Evolutionary conservation across 352 stramenopile genomes (phyloP).

Genomic region (Plasmopara muralis): DNA sequence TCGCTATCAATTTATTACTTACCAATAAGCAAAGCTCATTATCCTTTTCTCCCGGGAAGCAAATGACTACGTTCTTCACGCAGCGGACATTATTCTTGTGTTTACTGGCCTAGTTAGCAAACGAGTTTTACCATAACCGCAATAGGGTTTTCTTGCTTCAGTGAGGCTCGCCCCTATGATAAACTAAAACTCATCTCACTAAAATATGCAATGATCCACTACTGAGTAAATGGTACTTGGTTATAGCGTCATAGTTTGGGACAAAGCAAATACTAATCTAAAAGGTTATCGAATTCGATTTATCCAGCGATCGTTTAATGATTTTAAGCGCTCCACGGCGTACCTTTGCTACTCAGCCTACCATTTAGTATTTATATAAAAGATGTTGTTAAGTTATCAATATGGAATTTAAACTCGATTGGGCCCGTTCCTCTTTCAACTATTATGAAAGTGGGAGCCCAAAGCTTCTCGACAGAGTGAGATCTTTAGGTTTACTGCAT

Average conservation of each 20-base stretch:
- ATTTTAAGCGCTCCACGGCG: not conserved
- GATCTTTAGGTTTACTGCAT: not conserved
- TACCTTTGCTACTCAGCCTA: not conserved
- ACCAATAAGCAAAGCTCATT: not conserved
- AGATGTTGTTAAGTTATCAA: not conserved
- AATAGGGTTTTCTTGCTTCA: not conserved
- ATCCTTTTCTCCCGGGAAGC: not conserved
- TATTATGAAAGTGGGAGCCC: not conserved
- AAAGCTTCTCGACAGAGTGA: not conserved
- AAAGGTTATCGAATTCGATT: not conserved
- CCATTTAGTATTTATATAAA: not conserved
- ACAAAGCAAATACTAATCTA: not conserved
- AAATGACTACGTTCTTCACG: constrained; percentile 1
- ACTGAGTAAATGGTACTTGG: not conserved
- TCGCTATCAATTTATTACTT: not conserved
- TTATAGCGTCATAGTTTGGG: not conserved
- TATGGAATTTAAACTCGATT: not conserved
- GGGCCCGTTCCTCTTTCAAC: not conserved
- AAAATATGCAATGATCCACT: not conserved
- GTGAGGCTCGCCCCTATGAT: not conserved
- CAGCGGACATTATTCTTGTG: not conserved
- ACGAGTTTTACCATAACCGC: not conserved
- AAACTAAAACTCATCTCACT: not conserved
- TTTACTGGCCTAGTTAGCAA: not conserved
- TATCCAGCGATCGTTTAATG: not conserved